Percentiles rank a stretch among this genome's conserved stretches.
These are phyloP conservation scores for Aschersonia sp. DNA, from an alignment of 2,329 filamentous ascomycete species.

Conservation along the genomic window DNA sequence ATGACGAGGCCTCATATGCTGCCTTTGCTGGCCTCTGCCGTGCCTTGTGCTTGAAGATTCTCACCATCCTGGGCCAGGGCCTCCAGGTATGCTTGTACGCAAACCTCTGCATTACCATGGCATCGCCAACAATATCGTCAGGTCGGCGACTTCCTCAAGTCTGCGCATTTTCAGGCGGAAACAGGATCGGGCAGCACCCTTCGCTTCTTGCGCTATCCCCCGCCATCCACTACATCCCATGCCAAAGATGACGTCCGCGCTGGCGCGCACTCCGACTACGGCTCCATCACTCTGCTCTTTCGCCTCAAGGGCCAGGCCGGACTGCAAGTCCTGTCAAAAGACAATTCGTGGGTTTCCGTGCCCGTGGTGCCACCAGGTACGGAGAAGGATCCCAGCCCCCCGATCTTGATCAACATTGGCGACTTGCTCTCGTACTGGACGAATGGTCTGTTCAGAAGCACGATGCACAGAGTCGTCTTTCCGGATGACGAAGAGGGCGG, in stretches of 20 bases:
- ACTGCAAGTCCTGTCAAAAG: constrained; percentile 59
- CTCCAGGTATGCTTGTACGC: constrained; percentile 38
- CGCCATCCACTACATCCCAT: constrained; percentile 27
- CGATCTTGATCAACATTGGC: constrained; percentile 67
- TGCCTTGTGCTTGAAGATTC: constrained; percentile 54
- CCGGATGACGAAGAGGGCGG: constrained; percentile 11
- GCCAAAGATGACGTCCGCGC: constrained; percentile 56
- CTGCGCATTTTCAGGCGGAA: constrained; percentile 29
- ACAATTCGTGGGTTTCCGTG: constrained; percentile 44
- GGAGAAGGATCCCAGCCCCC: constrained; percentile 44
- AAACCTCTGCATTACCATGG: neutral
- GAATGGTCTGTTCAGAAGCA: constrained; percentile 70
- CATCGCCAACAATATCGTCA: constrained; percentile 6
- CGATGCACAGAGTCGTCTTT: constrained; percentile 80
- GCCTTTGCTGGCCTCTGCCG: constrained; percentile 60
- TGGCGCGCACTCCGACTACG: constrained; percentile 85
- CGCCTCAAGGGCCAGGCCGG: constrained; percentile 74
- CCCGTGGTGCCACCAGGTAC: constrained; percentile 50
- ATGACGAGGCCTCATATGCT: constrained; percentile 45
- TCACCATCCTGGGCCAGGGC: constrained; percentile 65
- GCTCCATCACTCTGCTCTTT: constrained; percentile 62
- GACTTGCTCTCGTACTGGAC: constrained; percentile 75
- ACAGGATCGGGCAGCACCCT: constrained; percentile 44
- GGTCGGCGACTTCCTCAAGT: constrained; percentile 38
- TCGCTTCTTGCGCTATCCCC: constrained; percentile 61